Percentiles rank a stretch among this genome's conserved stretches.
phyloP scores from a whole-genome alignment of 2,329 filamentous ascomycete genomes.

The Arthroderma sp. region DNA sequence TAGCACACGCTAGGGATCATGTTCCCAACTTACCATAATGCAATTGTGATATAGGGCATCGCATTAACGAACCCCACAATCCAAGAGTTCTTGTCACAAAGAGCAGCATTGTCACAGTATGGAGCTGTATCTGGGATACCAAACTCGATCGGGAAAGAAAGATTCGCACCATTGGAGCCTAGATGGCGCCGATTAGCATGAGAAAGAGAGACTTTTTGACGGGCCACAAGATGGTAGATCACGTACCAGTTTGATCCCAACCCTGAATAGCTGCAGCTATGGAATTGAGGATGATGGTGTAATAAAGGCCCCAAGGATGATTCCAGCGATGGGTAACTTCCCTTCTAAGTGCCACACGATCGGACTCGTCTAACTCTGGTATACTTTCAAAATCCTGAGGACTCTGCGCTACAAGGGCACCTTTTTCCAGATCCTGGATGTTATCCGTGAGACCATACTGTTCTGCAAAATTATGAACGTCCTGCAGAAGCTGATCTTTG shows the following conservation, averaged over 20 bases:
- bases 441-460: constrained; percentile 48
- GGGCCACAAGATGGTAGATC: neutral
- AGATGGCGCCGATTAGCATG: neutral
- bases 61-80: constrained; percentile 51
- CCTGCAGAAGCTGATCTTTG: constrained; percentile 17
- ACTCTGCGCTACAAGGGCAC: constrained; percentile 61
- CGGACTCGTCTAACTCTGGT: constrained; percentile 42
- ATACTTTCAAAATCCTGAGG: constrained; percentile 51
- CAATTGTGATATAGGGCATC: constrained; percentile 38
- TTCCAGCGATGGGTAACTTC: constrained; percentile 37
- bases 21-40: constrained; percentile 31
- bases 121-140: constrained; percentile 33
- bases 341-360: constrained; percentile 29
- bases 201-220: neutral
- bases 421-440: constrained; percentile 28
- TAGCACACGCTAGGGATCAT: constrained; percentile 45
- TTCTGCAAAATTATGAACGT: constrained; percentile 33
- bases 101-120: constrained; percentile 11
- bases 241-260: constrained; percentile 36
- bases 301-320: constrained; percentile 36
- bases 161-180: constrained; percentile 40
- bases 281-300: constrained; percentile 38
- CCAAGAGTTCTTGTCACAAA: constrained; percentile 34
- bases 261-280: constrained; percentile 43
- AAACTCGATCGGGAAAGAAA: constrained; percentile 37